Conservation (phyloP, 352 stramenopile species). For the Thalassiosira hispida region DNA sequence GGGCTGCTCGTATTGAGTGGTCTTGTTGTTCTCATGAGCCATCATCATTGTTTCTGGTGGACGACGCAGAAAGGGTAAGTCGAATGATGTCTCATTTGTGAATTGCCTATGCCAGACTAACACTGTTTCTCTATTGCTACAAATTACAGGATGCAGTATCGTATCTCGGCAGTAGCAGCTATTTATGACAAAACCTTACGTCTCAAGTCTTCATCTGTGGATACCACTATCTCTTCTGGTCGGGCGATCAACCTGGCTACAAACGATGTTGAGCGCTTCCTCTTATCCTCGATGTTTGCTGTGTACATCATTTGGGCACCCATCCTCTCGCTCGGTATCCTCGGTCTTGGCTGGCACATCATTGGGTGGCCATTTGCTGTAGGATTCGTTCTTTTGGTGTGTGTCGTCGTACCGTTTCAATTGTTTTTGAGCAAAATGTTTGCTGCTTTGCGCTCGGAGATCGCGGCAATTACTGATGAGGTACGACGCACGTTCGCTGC, state of each 20-base stretch:
- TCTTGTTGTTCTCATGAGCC: slow-evolving; percentile 66
- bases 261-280: slow-evolving; percentile 81
- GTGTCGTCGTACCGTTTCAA: slow-evolving; percentile 77
- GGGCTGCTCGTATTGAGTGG: slow-evolving; percentile 54
- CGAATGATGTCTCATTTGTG: too few relatives aligned
- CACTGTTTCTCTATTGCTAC: too few relatives aligned
- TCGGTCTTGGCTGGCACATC: slow-evolving; percentile 58
- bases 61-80: slow-evolving; percentile 77
- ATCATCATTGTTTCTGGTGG: slow-evolving; percentile 80
- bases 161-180: slow-evolving; percentile 39
- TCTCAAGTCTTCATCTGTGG: slow-evolving; percentile 32
- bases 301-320: slow-evolving; percentile 69
- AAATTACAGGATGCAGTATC: slow-evolving; percentile 60
- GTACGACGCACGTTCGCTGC: too few relatives aligned
- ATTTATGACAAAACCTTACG: slow-evolving; percentile 56
- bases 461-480: slow-evolving; percentile 78
- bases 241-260: slow-evolving; percentile 77
- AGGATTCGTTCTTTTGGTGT: slow-evolving; percentile 69
- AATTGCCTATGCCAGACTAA: too few relatives aligned
- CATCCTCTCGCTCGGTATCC: slow-evolving; percentile 65
- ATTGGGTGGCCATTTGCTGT: slow-evolving; percentile 72
- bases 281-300: slow-evolving; percentile 59
- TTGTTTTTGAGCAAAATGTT: slow-evolving; percentile 67
- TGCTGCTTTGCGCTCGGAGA: slow-evolving; percentile 60
- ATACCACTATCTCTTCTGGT: slow-evolving; percentile 41